Evolutionary conservation across 2,329 filamentous ascomycete species (phyloP).

Genomic region (Coleophoma crateriformis): DNA sequence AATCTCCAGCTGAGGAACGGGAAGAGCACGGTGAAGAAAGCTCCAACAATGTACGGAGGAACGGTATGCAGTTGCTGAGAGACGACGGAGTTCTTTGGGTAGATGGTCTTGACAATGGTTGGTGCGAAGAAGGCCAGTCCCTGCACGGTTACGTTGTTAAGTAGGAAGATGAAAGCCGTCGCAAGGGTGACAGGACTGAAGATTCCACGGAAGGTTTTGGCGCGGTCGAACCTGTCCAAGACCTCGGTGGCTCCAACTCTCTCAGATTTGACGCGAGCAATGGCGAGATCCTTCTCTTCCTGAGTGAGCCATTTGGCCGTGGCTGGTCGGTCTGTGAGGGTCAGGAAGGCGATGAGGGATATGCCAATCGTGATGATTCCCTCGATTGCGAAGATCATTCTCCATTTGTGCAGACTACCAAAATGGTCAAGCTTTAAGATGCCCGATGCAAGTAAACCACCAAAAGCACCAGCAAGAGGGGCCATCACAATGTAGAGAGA

Average conservation of each 20-base stretch:
- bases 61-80: constrained; percentile 43
- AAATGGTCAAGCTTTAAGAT: constrained; percentile 58
- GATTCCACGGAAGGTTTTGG: constrained; percentile 55
- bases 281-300: constrained; percentile 61
- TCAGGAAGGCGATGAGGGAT: constrained; percentile 51
- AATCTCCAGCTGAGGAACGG: constrained; percentile 51
- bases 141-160: constrained; percentile 62
- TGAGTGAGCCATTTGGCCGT: constrained; percentile 60
- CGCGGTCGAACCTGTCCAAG: constrained; percentile 53
- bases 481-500: constrained; percentile 67
- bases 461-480: constrained; percentile 65
- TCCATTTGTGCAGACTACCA: constrained; percentile 46
- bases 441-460: constrained; percentile 58
- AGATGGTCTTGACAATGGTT: constrained; percentile 66
- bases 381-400: constrained; percentile 68
- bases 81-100: constrained; percentile 49
- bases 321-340: constrained; percentile 60
- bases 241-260: constrained; percentile 54
- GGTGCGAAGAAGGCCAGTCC: constrained; percentile 66
- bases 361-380: constrained; percentile 56
- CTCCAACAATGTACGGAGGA: constrained; percentile 56
- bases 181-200: constrained; percentile 54
- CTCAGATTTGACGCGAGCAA: constrained; percentile 62
- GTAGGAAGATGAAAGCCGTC: constrained; percentile 52
- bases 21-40: constrained; percentile 47